Conservation (phyloP, 148 eudicot species). For the Vaccinium darrowii region DNA sequence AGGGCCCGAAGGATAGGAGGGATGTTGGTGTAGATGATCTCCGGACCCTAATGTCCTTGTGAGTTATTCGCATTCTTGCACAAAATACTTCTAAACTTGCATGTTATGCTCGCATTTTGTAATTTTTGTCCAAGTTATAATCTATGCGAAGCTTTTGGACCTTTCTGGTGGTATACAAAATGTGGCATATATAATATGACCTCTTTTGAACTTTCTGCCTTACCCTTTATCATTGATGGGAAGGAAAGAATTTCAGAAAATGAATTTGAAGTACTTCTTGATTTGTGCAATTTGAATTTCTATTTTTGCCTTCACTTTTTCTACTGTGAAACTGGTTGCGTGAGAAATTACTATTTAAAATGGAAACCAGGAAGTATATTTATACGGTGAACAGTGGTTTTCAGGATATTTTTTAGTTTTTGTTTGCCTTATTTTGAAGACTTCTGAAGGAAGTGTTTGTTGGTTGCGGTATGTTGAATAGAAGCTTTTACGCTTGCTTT, state of each 20-base stretch:
- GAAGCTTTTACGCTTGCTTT: neutral
- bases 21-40: conserved; percentile 75
- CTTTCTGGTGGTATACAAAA: neutral
- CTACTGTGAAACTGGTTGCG: neutral
- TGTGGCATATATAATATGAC: neutral
- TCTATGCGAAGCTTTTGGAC: neutral
- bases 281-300: neutral
- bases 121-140: neutral
- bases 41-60: conserved; percentile 66
- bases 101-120: neutral
- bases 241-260: neutral
- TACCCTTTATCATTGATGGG: neutral
- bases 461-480: neutral
- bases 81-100: neutral
- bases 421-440: neutral
- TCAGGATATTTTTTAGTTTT: neutral
- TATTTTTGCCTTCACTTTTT: neutral
- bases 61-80: conserved; percentile 17
- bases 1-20: conserved; percentile 54
- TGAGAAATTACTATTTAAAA: neutral
- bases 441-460: neutral
- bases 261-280: neutral
- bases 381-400: neutral
- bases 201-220: neutral
- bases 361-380: conserved; percentile 1